Conservation (phyloP, 73 alveolate genomes). For the Tetrahymena borealis region DNA sequence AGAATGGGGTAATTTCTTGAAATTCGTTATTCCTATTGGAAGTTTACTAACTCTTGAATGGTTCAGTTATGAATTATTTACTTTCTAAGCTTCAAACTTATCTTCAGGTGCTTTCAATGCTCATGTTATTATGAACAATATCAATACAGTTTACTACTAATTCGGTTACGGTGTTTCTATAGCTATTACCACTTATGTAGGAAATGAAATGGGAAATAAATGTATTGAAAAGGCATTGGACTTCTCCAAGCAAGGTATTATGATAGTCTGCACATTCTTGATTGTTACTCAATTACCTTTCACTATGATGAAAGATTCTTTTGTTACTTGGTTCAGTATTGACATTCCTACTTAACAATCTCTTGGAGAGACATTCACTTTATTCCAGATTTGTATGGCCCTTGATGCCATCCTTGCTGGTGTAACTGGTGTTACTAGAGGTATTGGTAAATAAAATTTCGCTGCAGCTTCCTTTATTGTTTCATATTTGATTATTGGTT, state of each 20-base stretch:
- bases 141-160: background rate
- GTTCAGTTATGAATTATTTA: slow-evolving; percentile 7
- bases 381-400: background rate
- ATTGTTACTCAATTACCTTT: background rate
- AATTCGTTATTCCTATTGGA: background rate
- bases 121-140: background rate
- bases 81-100: slow-evolving; percentile 1
- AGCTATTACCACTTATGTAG: slow-evolving; percentile 2
- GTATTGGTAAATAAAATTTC: background rate
- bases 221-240: background rate
- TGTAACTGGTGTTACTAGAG: slow-evolving; percentile 1
- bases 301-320: background rate
- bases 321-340: background rate
- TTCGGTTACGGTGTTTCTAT: slow-evolving; percentile 11
- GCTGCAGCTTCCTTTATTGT: background rate
- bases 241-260: background rate
- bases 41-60: background rate
- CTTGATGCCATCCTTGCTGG: background rate
- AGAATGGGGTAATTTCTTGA: slow-evolving; percentile 3
- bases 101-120: background rate
- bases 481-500: background rate
- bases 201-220: slow-evolving; percentile 2
- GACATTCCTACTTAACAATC: background rate
- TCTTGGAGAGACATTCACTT: background rate
- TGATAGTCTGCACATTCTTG: background rate